A percentile compares a stretch with the other conserved stretches of the same genome.
phyloP scores from a whole-genome alignment of 805 yeast species.

The Komagataella pseudopastoris region DNA sequence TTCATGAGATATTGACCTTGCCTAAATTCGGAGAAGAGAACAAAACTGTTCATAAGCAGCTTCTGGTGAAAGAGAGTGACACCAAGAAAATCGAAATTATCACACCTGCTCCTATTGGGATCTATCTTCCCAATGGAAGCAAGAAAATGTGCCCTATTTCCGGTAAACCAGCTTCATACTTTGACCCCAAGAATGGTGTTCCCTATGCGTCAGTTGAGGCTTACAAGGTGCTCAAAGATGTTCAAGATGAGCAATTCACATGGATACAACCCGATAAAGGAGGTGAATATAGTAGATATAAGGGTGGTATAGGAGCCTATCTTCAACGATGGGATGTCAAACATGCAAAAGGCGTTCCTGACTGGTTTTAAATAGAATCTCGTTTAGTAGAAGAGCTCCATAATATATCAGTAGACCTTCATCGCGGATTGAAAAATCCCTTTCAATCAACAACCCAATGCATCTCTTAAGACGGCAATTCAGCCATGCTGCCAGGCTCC shows the following conservation, averaged over 20 bases:
- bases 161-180: constrained; percentile 68
- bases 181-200: constrained; percentile 80
- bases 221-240: constrained; percentile 44
- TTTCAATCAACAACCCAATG: not conserved
- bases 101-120: constrained; percentile 67
- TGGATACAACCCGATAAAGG: constrained; percentile 39
- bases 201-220: constrained; percentile 79
- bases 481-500: not conserved
- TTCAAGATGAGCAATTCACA: constrained; percentile 39
- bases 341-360: constrained; percentile 82
- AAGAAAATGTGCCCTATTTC: constrained; percentile 61
- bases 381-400: not conserved
- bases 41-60: constrained; percentile 24
- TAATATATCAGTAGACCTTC: constrained; percentile 1
- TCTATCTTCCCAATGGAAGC: constrained; percentile 54
- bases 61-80: constrained; percentile 29
- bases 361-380: constrained; percentile 41
- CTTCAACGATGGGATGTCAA: constrained; percentile 22
- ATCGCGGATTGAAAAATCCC: not conserved
- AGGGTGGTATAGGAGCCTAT: constrained; percentile 26
- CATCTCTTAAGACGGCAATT: not conserved
- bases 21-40: constrained; percentile 55
- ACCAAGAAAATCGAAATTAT: constrained; percentile 34
- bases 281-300: constrained; percentile 20
- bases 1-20: constrained; percentile 28